Percentiles rank a stretch among this genome's conserved stretches.
These are phyloP conservation scores for Glonium stellatum DNA, from an alignment of 495 filamentous ascomycete species.

Conservation along the genomic window DNA sequence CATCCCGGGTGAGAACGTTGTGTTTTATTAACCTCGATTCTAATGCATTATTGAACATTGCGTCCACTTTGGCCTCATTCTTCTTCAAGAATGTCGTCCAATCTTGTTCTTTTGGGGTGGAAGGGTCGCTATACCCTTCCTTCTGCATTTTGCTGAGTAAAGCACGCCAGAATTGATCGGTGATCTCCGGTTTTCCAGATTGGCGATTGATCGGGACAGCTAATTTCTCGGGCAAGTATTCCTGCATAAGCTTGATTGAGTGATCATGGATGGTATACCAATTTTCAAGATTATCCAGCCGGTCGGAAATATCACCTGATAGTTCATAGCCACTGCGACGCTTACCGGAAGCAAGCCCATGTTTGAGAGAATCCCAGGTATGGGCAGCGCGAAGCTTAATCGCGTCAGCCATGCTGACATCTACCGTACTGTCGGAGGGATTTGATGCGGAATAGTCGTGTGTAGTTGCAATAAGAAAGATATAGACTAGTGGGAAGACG, in stretches of 20 bases:
- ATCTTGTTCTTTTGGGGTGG: neutral
- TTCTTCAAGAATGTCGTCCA: constrained; percentile 23
- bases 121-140: constrained; percentile 19
- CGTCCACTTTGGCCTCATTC: neutral
- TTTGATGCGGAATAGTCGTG: neutral
- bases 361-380: neutral
- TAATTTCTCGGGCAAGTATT: constrained; percentile 35
- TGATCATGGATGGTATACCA: constrained; percentile 4
- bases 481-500: neutral
- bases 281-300: neutral
- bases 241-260: constrained; percentile 26
- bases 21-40: neutral
- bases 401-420: neutral
- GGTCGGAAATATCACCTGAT: neutral
- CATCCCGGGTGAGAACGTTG: constrained; percentile 27
- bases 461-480: neutral
- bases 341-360: neutral
- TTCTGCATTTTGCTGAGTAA: constrained; percentile 35
- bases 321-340: neutral
- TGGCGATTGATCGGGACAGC: constrained; percentile 38
- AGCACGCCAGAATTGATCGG: constrained; percentile 51
- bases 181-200: constrained; percentile 40
- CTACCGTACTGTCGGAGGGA: neutral
- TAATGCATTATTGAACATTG: neutral
- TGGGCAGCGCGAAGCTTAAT: neutral